A percentile compares a stretch with the other conserved stretches of the same genome.
These are phyloP conservation scores for Eimeria zaria DNA, from an alignment of 169 alveolate genomes.

Conservation along the genomic window DNA sequence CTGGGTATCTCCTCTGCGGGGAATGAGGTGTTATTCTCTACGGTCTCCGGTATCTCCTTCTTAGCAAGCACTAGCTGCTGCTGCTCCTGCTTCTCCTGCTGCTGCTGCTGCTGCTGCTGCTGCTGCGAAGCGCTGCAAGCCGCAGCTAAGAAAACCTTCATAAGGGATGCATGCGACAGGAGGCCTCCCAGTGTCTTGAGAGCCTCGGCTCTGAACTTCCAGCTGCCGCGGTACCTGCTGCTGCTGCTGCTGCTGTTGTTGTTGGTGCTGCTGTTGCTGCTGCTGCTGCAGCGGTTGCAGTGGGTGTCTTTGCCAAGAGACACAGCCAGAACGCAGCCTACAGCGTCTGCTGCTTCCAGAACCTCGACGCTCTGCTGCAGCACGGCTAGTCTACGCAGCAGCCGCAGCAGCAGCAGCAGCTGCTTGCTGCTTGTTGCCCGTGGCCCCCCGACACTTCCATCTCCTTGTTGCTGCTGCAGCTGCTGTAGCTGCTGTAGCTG, in stretches of 20 bases:
- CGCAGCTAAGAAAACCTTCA: background rate
- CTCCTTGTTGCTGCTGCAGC: slow-evolving; percentile 20
- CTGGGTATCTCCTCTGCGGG: background rate
- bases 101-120: slow-evolving; percentile 24
- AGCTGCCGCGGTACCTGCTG: slow-evolving; percentile 10
- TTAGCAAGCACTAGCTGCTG: background rate
- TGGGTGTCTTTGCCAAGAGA: background rate
- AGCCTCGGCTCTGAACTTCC: background rate
- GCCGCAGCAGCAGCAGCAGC: slow-evolving; percentile 62
- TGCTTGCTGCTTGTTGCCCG: background rate
- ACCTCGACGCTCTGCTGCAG: slow-evolving; percentile 25
- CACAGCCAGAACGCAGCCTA: slow-evolving; percentile 4
- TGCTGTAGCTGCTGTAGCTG: too few species aligned
- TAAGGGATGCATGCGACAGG: slow-evolving; percentile 6
- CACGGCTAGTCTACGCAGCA: slow-evolving; percentile 28
- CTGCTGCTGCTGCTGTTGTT: slow-evolving; percentile 47
- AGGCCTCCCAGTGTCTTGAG: slow-evolving; percentile 27
- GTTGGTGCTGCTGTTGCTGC: slow-evolving; percentile 52
- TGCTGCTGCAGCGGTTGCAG: slow-evolving; percentile 39
- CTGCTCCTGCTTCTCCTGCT: background rate
- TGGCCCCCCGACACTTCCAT: slow-evolving; percentile 1
- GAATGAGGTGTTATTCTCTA: background rate
- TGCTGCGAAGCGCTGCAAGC: background rate
- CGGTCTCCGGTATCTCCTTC: background rate
- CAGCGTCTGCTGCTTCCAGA: slow-evolving; percentile 3